Evolutionary conservation across 345 rosid genomes (phyloP).

Genomic region (Luvunga scandens): DNA sequence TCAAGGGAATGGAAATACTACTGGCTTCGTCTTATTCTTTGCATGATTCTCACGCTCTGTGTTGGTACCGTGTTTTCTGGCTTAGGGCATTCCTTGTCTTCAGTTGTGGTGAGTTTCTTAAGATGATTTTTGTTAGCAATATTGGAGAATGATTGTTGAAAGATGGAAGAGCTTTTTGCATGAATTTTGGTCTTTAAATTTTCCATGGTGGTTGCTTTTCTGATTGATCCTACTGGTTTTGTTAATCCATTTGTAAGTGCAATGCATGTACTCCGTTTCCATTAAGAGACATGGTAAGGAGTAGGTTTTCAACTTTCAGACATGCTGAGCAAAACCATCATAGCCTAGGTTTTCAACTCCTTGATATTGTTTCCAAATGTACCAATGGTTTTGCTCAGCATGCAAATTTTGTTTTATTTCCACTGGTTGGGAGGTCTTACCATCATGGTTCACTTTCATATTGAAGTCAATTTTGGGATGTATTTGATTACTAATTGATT

Average conservation of each 20-base stretch:
- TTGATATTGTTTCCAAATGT: not conserved
- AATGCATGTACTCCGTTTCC: not conserved
- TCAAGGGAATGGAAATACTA: constrained; percentile 98
- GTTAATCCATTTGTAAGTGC: not conserved
- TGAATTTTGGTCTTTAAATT: not conserved
- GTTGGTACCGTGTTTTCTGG: constrained; percentile 87
- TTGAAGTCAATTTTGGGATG: not conserved
- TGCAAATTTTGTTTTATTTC: not conserved
- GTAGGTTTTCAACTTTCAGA: too few species aligned
- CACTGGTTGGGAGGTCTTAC: not conserved
- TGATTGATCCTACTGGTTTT: not conserved
- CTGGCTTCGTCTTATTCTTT: constrained; percentile 93
- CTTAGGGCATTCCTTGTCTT: constrained; percentile 88
- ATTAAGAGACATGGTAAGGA: not conserved
- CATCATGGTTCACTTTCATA: not conserved
- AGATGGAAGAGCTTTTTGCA: not conserved
- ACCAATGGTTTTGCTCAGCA: too few species aligned
- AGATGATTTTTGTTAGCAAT: constrained; percentile 3
- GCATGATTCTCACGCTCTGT: constrained; percentile 73
- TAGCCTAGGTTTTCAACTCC: too few species aligned
- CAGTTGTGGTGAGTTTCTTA: constrained; percentile 76
- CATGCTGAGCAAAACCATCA: too few species aligned
- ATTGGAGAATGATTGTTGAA: not conserved
- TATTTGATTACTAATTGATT: not conserved
- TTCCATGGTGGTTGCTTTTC: not conserved